Conservation (phyloP, 2,329 filamentous ascomycete species). For the Paramyrothecium sp. region DNA sequence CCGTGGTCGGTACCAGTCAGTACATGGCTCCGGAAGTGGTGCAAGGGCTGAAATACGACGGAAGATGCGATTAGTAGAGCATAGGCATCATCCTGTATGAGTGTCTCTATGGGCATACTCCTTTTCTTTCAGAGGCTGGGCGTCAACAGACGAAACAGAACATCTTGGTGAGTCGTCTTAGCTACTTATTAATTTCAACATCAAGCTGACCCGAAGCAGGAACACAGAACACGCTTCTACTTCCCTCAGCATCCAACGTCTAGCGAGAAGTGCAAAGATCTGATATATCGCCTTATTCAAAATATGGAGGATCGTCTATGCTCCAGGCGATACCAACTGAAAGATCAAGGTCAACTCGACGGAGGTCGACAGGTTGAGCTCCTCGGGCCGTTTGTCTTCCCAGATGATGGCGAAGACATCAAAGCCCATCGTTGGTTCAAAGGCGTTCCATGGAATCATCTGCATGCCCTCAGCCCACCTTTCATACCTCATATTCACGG, state of each 20-base stretch:
- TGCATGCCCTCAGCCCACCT: conserved; percentile 71
- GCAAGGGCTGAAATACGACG: conserved; percentile 79
- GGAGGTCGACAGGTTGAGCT: conserved; percentile 16
- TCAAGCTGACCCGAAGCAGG: conserved; percentile 39
- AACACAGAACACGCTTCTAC: conserved; percentile 66
- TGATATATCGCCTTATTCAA: conserved; percentile 71
- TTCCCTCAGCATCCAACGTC: conserved; percentile 69
- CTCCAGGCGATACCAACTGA: conserved; percentile 69
- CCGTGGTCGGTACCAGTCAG: conserved; percentile 91
- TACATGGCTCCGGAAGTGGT: conserved; percentile 98
- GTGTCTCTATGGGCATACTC: conserved; percentile 89
- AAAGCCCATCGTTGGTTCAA: conserved; percentile 86
- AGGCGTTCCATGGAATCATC: conserved; percentile 71
- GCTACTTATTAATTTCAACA: neutral
- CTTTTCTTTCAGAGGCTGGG: conserved; percentile 77
- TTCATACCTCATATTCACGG: conserved; percentile 73
- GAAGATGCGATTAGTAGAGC: conserved; percentile 96
- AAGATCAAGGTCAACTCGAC: conserved; percentile 45
- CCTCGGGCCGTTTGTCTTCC: conserved; percentile 65
- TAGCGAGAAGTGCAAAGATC: conserved; percentile 70
- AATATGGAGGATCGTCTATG: conserved; percentile 76
- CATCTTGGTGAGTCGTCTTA: conserved; percentile 62
- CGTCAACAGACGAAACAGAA: conserved; percentile 82
- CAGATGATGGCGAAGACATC: conserved; percentile 85
- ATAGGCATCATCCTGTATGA: conserved; percentile 93